A percentile compares a stretch with the other conserved stretches of the same genome.
Conservation (phyloP, 805 yeast species). For the Metschnikowia gelsemii region DNA sequence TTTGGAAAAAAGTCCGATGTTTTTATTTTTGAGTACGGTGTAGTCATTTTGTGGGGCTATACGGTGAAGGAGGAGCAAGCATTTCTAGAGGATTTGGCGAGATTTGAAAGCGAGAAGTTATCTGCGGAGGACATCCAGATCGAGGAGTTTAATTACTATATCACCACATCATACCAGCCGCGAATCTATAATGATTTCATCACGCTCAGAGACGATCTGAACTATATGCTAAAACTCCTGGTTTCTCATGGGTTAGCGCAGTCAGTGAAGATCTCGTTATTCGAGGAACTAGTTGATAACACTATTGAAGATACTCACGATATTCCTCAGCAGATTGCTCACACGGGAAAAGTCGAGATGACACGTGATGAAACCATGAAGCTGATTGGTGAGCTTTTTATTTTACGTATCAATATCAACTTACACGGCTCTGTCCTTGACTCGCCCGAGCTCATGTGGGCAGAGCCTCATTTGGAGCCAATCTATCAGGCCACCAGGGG, state of each 20-base stretch:
- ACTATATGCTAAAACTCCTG: slow-evolving; percentile 88
- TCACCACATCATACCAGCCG: slow-evolving; percentile 92
- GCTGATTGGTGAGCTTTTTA: slow-evolving; percentile 93
- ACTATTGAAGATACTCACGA: slow-evolving; percentile 97
- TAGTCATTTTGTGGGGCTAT: slow-evolving; percentile 96
- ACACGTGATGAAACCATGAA: slow-evolving; percentile 93
- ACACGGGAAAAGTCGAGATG: slow-evolving; percentile 93
- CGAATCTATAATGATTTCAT: slow-evolving; percentile 94
- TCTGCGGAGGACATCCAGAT: slow-evolving; percentile 89
- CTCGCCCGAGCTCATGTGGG: slow-evolving; percentile 98
- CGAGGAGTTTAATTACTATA: slow-evolving; percentile 93
- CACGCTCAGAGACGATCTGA: slow-evolving; percentile 82
- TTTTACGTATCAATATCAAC: slow-evolving; percentile 77
- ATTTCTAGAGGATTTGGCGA: slow-evolving; percentile 80
- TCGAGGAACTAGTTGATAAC: slow-evolving; percentile 94
- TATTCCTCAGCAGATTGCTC: slow-evolving; percentile 93
- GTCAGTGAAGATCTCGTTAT: slow-evolving; percentile 89
- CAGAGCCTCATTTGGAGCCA: slow-evolving; percentile 97
- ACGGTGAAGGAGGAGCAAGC: slow-evolving; percentile 78
- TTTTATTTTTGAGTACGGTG: slow-evolving; percentile 94
- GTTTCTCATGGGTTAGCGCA: slow-evolving; percentile 96
- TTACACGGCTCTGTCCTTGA: slow-evolving; percentile 87
- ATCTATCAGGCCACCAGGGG: slow-evolving; percentile 97
- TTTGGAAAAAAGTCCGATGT: slow-evolving; percentile 79
- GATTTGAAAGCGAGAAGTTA: slow-evolving; percentile 86